Conservation (phyloP, 805 yeast genomes). For the Lachancea kluyveri region DNA sequence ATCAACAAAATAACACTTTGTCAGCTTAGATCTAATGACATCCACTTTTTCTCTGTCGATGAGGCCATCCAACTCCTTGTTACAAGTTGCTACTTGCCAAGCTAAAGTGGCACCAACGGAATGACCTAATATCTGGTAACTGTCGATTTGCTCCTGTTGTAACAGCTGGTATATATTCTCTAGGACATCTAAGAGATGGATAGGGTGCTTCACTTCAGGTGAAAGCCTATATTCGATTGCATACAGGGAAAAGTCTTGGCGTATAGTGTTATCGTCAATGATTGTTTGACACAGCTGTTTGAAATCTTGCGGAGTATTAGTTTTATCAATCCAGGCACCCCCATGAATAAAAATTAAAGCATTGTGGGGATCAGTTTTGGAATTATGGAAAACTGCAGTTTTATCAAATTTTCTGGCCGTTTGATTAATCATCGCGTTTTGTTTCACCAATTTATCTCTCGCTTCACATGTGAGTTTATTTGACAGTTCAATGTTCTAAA, state of each 20-base stretch:
- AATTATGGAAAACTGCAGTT: conserved; percentile 11
- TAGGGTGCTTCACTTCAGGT: conserved; percentile 57
- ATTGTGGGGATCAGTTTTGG: conserved; percentile 2
- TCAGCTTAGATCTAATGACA: conserved; percentile 12
- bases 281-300: conserved; percentile 23
- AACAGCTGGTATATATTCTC: conserved; percentile 33
- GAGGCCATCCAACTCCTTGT: conserved; percentile 5
- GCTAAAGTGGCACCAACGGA: conserved; percentile 73
- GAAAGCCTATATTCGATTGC: conserved; percentile 61
- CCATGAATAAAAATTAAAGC: conserved; percentile 67
- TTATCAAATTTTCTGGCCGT: conserved; percentile 7
- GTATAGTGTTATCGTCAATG: conserved; percentile 13
- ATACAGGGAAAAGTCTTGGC: conserved; percentile 9
- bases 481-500: too few relatives aligned
- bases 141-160: conserved; percentile 19
- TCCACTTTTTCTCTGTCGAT: conserved; percentile 4
- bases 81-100: conserved; percentile 40
- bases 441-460: too few relatives aligned
- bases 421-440: too few relatives aligned
- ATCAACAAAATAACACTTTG: conserved; percentile 43
- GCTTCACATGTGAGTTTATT: too few relatives aligned
- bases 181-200: conserved; percentile 50
- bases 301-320: conserved; percentile 54
- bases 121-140: conserved; percentile 53
- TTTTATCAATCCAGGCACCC: conserved; percentile 81